Conservation (phyloP, 2,329 filamentous ascomycete genomes). For the Penicillium sp. region DNA sequence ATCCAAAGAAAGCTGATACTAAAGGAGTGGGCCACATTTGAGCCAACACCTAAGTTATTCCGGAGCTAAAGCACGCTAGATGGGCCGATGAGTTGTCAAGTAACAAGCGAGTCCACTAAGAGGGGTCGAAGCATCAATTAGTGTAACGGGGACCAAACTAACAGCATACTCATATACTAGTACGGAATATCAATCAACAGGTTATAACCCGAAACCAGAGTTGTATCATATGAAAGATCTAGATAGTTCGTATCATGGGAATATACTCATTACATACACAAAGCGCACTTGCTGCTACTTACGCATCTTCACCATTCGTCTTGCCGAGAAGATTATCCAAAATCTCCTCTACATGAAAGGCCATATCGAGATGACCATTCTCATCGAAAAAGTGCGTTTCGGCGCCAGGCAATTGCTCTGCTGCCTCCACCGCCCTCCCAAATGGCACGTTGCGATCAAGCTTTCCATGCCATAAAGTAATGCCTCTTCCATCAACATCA, state of each 20-base stretch:
- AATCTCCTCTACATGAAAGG: constrained; percentile 3
- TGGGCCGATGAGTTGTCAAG: background rate
- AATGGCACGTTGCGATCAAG: constrained; percentile 8
- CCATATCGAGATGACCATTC: constrained; percentile 9
- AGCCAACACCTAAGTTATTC: background rate
- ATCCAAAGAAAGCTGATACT: background rate
- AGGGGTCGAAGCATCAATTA: background rate
- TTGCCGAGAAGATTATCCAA: constrained; percentile 3
- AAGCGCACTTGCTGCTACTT: background rate
- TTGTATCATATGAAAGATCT: background rate
- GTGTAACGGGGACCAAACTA: background rate
- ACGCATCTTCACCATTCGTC: background rate
- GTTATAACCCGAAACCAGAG: background rate
- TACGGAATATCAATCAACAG: background rate
- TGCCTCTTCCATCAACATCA: constrained; percentile 5
- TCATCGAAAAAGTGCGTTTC: constrained; percentile 6
- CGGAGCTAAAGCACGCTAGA: background rate
- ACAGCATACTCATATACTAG: background rate
- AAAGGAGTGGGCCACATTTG: background rate
- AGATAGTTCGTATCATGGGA: background rate
- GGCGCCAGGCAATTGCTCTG: background rate
- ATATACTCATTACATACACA: background rate
- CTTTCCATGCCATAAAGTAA: constrained; percentile 22
- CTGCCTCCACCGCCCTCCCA: constrained; percentile 11
- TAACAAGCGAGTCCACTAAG: background rate